Evolutionary conservation across 257 asterid genomes (phyloP).

Genomic region (Coffea eugenioides): DNA sequence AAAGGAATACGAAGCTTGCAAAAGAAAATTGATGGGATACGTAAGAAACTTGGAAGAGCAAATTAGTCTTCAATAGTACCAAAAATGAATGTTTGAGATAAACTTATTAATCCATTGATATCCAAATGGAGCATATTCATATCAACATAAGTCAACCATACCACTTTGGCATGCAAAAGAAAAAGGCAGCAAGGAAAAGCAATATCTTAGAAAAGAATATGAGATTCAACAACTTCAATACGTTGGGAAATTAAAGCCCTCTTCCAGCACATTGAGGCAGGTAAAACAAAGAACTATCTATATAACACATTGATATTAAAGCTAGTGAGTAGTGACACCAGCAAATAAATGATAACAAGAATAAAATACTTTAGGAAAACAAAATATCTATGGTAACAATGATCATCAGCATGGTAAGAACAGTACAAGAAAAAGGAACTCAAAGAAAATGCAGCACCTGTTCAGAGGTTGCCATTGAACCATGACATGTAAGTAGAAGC

Average conservation of each 20-base stretch:
- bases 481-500: constrained; percentile 85
- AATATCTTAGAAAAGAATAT: neutral
- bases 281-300: neutral
- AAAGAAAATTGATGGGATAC: neutral
- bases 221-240: neutral
- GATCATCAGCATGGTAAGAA: neutral
- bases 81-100: neutral
- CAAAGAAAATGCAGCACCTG: constrained; percentile 50
- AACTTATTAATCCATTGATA: neutral
- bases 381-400: neutral
- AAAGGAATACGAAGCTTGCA: neutral
- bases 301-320: neutral
- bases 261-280: neutral
- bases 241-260: neutral
- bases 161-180: neutral
- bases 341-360: neutral
- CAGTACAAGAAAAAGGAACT: constrained; percentile 5
- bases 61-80: neutral
- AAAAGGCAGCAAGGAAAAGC: neutral
- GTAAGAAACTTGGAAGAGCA: neutral
- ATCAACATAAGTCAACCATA: neutral
- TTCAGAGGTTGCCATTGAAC: constrained; percentile 97
- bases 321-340: neutral
- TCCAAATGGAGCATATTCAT: neutral
- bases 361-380: neutral